These are phyloP conservation scores for Microbotryum saponariae DNA, from an alignment of 1,284 basidiomycete species.

Conservation along the genomic window DNA sequence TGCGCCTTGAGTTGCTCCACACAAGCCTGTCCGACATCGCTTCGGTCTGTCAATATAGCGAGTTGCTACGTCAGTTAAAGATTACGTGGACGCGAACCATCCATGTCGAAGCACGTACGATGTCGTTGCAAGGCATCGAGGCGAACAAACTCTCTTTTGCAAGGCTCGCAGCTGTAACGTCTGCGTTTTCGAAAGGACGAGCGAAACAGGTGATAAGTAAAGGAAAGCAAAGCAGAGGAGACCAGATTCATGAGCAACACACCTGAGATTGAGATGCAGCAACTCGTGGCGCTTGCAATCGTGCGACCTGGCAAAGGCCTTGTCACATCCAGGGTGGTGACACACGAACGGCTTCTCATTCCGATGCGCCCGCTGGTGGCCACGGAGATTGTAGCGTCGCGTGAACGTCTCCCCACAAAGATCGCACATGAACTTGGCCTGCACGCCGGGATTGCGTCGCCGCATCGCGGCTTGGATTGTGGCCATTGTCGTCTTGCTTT, in stretches of 20 bases:
- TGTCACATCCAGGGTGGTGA: conserved; percentile 74
- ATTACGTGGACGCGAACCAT: no score
- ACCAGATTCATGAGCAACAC: background rate
- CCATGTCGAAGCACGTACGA: conserved; percentile 12
- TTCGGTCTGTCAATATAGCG: conserved; percentile 18
- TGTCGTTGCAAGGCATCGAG: conserved; percentile 32
- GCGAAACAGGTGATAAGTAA: background rate
- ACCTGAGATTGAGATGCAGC: conserved; percentile 61
- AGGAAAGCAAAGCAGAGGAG: background rate
- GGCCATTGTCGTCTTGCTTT: conserved; percentile 30
- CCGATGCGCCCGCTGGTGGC: conserved; percentile 71
- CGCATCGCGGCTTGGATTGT: conserved; percentile 31
- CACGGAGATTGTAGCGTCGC: conserved; percentile 69
- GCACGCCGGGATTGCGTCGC: conserved; percentile 22
- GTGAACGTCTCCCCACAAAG: conserved; percentile 71
- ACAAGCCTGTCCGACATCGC: conserved; percentile 30
- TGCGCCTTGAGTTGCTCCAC: conserved; percentile 23
- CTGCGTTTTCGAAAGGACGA: background rate
- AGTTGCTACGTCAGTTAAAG: background rate
- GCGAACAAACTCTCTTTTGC: conserved; percentile 30
- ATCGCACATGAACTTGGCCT: conserved; percentile 32
- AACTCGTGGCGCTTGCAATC: conserved; percentile 77
- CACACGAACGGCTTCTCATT: conserved; percentile 75
- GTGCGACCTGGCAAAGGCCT: conserved; percentile 74
- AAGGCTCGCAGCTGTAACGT: conserved; percentile 10